These are phyloP conservation scores for Prunus campanulata DNA, from an alignment of 306 rosid genomes.

Conservation along the genomic window DNA sequence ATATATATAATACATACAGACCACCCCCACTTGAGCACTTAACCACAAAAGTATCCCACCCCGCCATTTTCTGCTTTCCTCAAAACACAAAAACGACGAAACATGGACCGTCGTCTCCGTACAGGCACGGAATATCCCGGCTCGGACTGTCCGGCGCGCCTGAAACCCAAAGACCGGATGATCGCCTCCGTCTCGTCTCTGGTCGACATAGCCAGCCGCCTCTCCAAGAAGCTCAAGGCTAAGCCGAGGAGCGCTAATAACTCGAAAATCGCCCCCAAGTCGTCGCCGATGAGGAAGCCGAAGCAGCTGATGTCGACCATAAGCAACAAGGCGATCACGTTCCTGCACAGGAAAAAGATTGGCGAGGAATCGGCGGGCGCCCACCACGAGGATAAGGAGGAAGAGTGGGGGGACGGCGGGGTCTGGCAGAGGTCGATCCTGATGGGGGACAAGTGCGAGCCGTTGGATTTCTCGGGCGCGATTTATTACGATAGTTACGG, in stretches of 20 bases:
- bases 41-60: background rate
- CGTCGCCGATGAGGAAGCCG: slow-evolving; percentile 31
- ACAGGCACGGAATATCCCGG: slow-evolving; percentile 13
- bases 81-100: too few relatives aligned
- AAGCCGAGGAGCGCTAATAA: background rate
- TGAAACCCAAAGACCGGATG: slow-evolving; percentile 21
- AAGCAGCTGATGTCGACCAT: slow-evolving; percentile 65
- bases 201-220: slow-evolving; percentile 36
- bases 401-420: slow-evolving; percentile 76
- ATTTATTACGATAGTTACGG: slow-evolving; percentile 71
- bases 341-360: slow-evolving; percentile 37
- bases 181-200: slow-evolving; percentile 38
- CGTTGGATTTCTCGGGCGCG: slow-evolving; percentile 74
- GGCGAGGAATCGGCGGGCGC: background rate
- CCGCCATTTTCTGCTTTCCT: background rate
- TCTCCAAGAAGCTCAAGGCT: slow-evolving; percentile 34
- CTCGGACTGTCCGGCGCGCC: slow-evolving; percentile 26
- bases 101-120: slow-evolving; percentile 11
- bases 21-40: background rate
- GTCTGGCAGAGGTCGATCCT: slow-evolving; percentile 86
- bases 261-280: background rate
- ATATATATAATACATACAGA: background rate
- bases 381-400: background rate
- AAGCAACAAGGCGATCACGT: slow-evolving; percentile 55
- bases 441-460: slow-evolving; percentile 92